These are phyloP conservation scores for Zymoseptoria ardabiliae DNA, from an alignment of 2,329 filamentous ascomycete genomes.

Conservation along the genomic window DNA sequence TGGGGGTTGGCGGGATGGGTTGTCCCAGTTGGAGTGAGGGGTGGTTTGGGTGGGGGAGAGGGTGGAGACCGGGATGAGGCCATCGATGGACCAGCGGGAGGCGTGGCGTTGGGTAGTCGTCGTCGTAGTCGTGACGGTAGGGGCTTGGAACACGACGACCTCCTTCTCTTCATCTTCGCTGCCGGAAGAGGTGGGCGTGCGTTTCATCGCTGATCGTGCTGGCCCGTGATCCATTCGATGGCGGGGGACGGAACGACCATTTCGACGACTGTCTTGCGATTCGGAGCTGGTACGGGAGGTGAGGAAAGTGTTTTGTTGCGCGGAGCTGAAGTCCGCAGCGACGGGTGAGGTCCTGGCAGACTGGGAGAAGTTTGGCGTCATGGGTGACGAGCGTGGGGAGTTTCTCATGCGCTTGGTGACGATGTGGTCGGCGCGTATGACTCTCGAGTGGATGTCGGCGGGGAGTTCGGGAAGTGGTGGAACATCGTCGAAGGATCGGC, in stretches of 20 bases:
- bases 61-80: neutral
- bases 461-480: conserved; percentile 28
- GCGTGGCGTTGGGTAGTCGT: neutral
- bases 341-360: neutral
- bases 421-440: conserved; percentile 21
- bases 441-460: conserved; percentile 22
- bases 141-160: neutral
- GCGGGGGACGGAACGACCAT: neutral
- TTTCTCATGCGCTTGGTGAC: conserved; percentile 21
- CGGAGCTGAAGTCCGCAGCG: neutral
- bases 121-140: neutral
- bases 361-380: neutral
- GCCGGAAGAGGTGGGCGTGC: neutral
- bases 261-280: conserved; percentile 1
- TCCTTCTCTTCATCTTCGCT: neutral
- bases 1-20: neutral
- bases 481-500: conserved; percentile 15
- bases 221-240: neutral
- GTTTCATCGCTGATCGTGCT: neutral
- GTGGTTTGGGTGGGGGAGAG: neutral
- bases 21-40: neutral
- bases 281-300: conserved; percentile 21
- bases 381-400: conserved; percentile 16
- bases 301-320: neutral
- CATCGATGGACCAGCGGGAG: neutral